Conservation (phyloP, 805 yeast species). For the Kuraishia cidri region DNA sequence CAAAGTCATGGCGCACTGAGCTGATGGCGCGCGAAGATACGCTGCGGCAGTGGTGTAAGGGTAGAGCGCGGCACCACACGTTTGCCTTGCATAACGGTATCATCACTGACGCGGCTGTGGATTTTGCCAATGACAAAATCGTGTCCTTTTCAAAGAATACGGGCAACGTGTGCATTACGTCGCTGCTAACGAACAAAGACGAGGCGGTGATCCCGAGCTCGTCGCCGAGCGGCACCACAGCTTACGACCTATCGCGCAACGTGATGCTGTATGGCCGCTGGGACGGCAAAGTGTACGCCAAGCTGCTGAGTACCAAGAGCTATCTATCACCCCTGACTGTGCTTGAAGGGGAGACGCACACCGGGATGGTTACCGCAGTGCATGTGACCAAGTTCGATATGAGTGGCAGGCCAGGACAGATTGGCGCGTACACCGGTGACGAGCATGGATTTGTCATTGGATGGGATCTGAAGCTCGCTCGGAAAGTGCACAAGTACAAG, state of each 20-base stretch:
- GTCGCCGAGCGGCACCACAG: constrained; percentile 20
- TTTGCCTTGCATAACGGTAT: constrained; percentile 9
- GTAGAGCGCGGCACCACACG: constrained; percentile 13
- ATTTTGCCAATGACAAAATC: constrained; percentile 14
- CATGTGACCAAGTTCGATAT: constrained; percentile 9
- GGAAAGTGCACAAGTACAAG: constrained; percentile 5
- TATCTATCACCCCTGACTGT: constrained; percentile 10
- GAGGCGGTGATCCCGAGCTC: constrained; percentile 9
- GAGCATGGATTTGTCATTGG: constrained; percentile 16
- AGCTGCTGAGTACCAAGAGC: constrained; percentile 3
- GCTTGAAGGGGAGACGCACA: constrained; percentile 9
- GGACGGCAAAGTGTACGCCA: constrained; percentile 21
- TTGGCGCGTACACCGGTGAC: constrained; percentile 21
- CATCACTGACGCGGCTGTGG: constrained; percentile 16
- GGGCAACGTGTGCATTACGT: constrained; percentile 14
- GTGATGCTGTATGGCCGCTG: constrained; percentile 20
- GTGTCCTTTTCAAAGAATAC: constrained; percentile 13
- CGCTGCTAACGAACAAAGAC: constrained; percentile 13
- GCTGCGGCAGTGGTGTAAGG: constrained; percentile 29
- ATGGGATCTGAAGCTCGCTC: constrained; percentile 20
- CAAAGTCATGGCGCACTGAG: constrained; percentile 37
- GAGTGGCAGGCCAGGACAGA: constrained; percentile 14
- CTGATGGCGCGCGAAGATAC: constrained; percentile 27
- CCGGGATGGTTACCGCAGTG: constrained; percentile 13
- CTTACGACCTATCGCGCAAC: constrained; percentile 17